A percentile compares a stretch with the other conserved stretches of the same genome.
Evolutionary conservation across 129 eudicot species (phyloP).

Genomic region (carrot (Daucus carota)): DNA sequence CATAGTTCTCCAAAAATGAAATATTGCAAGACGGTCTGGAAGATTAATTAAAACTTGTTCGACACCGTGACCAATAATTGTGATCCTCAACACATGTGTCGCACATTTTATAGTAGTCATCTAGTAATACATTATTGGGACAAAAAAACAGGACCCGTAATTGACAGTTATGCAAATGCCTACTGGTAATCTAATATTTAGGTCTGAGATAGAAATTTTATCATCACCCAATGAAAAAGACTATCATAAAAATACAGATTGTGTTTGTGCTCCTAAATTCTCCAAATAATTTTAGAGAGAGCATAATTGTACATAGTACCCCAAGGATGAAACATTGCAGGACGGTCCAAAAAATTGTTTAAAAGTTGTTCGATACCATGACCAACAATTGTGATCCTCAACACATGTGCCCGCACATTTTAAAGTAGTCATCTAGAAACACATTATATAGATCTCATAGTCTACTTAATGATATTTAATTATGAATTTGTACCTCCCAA

Average conservation of each 20-base stretch:
- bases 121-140: neutral
- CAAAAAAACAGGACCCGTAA: neutral
- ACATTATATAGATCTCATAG: no score
- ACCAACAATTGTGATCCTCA: neutral
- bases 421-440: no score
- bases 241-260: neutral
- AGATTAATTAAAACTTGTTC: no score
- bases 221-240: neutral
- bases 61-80: no score
- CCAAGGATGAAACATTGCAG: neutral
- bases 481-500: no score
- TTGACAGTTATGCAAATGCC: neutral
- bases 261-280: neutral
- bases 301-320: neutral
- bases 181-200: neutral
- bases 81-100: no score
- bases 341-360: neutral
- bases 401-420: no score
- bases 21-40: no score
- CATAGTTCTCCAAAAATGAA: neutral
- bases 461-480: no score
- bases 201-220: neutral
- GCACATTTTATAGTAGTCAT: no score
- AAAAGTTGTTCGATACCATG: neutral
- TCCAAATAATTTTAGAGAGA: neutral